Base-by-base conservation (phyloP, 1,284 basidiomycete species). In the Boletus semigastroideus region DNA sequence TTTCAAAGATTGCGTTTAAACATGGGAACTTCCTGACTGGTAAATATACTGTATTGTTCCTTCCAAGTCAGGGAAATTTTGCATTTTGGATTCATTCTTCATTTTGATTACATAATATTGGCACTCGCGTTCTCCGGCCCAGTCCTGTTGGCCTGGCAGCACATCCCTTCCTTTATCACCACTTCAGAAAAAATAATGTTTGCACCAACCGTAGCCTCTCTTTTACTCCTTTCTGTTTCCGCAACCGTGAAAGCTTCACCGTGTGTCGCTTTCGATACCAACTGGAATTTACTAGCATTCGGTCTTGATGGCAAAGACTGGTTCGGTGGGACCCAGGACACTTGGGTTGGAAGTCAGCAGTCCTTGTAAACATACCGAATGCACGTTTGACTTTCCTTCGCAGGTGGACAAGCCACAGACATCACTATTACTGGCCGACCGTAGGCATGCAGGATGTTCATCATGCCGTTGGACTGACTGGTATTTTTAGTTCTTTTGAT, bases 231-330 rank as follows among this genome's bases (percentile, higher is more conserved):
- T 56, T 78, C 74, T 48, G 63, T 74, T 42, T 67, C 73, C 13
- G 59, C 65, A 19, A 51, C 69, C 17, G 79, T 75, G 50, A 70
- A 64, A 42, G 74, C 80, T 1, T 69, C 70, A 9, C 77, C 86
- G 14, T 90, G 88, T 62, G 71, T 89, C 30, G 77, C 83, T 16
- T 88, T 90, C 61, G 87, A 91, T 62, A 61, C 73, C 22, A 73
- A 73, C 59, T 89, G 84, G 79, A 87, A 90, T 62, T 75, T 91
- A 46, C 76, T 85, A 45, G 85, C 82, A 31, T 86, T 91, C 61
- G 86, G 84, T 48, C 79, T 89, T 56, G 75, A 81, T 54, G 86
- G 83, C 55, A 88, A 88, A 65, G 88, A 91, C 66, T 90, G 82
- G 72, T 80, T 78, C 59, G 84, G 85, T 52, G 85, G 87, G 25